Conservation (phyloP, 805 yeast species). For the Ogataea nitratoaversa region DNA sequence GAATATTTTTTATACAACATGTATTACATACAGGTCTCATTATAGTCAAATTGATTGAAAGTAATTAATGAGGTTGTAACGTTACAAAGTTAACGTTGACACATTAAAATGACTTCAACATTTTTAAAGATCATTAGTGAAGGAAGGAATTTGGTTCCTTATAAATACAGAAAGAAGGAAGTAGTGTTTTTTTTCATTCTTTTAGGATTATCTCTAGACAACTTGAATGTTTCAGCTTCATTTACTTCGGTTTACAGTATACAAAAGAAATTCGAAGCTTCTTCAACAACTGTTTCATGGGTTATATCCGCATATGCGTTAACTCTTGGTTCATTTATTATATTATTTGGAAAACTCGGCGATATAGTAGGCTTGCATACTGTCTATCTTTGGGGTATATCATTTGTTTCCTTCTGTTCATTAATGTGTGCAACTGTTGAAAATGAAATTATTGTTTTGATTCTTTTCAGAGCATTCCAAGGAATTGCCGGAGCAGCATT, state of each 20-base stretch:
- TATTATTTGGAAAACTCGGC: constrained; percentile 38
- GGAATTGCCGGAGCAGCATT: constrained; percentile 38
- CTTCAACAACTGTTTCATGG: constrained; percentile 36
- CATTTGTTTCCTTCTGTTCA: constrained; percentile 19
- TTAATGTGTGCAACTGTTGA: constrained; percentile 34
- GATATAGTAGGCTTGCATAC: constrained; percentile 38
- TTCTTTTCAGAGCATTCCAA: too few relatives aligned
- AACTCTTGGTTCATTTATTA: constrained; percentile 41
- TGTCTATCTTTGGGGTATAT: constrained; percentile 24
- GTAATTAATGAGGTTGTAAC: too few relatives aligned
- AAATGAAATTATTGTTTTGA: constrained; percentile 31
- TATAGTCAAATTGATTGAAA: too few relatives aligned
- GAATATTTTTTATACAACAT: too few relatives aligned
- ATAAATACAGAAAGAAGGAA: constrained; percentile 12
- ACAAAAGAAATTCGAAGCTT: constrained; percentile 36
- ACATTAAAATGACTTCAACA: too few relatives aligned
- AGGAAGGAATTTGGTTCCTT: constrained; percentile 14
- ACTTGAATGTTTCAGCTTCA: constrained; percentile 24
- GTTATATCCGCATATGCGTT: constrained; percentile 40
- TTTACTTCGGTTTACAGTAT: constrained; percentile 20
- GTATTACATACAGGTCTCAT: too few relatives aligned
- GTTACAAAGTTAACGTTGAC: too few relatives aligned
- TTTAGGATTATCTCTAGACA: constrained; percentile 20
- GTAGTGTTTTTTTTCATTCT: constrained; percentile 12
- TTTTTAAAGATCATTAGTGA: too few relatives aligned